Percentiles rank a stretch among this genome's conserved stretches.
phyloP scores from a whole-genome alignment of 78 protist genomes.

The Diacronema lutheri region DNA sequence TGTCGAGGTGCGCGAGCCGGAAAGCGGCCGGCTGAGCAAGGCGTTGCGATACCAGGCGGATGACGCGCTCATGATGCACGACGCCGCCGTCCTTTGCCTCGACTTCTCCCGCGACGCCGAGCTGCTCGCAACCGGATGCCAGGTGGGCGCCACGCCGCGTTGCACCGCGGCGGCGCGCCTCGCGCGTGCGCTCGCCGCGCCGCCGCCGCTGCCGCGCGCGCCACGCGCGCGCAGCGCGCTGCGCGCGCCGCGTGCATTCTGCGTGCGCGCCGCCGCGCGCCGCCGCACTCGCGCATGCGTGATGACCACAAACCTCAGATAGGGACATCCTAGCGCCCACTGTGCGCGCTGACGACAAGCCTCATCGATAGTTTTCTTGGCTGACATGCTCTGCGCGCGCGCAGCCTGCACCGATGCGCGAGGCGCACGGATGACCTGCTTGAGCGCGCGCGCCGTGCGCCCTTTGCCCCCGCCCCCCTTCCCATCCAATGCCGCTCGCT shows the following conservation, averaged over 20 bases:
- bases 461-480: too few species aligned
- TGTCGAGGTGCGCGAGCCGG: slow-evolving; percentile 54
- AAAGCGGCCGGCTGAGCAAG: slow-evolving; percentile 61
- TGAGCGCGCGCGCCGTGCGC: too few species aligned
- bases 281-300: neutral
- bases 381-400: too few species aligned
- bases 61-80: slow-evolving; percentile 3
- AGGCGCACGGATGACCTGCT: too few species aligned
- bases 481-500: too few species aligned
- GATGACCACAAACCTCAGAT: neutral
- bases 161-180: too few species aligned
- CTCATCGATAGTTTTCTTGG: too few species aligned
- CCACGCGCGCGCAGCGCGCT: neutral
- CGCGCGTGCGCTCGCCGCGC: too few species aligned
- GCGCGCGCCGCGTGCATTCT: neutral
- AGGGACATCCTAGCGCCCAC: neutral
- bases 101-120: slow-evolving; percentile 74
- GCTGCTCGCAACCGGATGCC: slow-evolving; percentile 69
- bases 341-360: too few species aligned
- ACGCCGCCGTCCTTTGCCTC: slow-evolving; percentile 43
- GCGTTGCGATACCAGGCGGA: slow-evolving; percentile 60
- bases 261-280: neutral
- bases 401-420: too few species aligned
- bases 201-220: too few species aligned
- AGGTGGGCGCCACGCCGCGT: too few species aligned